phyloP scores from a whole-genome alignment of 768 basidiomycete genomes.

The Panaeolus papilionaceus region DNA sequence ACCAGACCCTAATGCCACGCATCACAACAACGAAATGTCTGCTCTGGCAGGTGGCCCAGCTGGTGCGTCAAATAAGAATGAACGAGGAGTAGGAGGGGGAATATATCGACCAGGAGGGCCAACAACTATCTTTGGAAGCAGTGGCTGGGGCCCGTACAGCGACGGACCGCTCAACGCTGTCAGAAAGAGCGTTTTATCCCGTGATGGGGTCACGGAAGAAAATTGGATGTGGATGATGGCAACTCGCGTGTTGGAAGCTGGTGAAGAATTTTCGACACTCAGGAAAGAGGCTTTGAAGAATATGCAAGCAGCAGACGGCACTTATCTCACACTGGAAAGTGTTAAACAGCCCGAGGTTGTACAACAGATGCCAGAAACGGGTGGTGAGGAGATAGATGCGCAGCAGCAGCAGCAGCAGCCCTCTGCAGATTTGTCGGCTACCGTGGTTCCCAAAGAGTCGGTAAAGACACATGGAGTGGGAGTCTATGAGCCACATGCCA shows the following conservation, averaged over 20 bases:
- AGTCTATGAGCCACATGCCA: constrained; percentile 84
- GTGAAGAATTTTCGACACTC: constrained; percentile 66
- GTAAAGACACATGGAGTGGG: constrained; percentile 50
- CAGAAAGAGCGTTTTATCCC: constrained; percentile 75
- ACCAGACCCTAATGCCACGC: constrained; percentile 69
- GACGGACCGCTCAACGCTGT: constrained; percentile 88
- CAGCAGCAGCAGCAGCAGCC: constrained; percentile 2
- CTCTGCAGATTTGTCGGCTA: constrained; percentile 3
- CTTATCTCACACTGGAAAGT: constrained; percentile 32
- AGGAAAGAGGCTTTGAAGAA: constrained; percentile 59
- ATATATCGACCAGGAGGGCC: constrained; percentile 92
- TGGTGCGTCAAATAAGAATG: constrained; percentile 48
- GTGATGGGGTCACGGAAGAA: constrained; percentile 85
- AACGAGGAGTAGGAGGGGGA: constrained; percentile 61
- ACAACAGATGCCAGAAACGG: not conserved
- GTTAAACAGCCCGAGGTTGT: constrained; percentile 1
- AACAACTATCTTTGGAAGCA: constrained; percentile 88
- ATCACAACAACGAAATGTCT: constrained; percentile 51
- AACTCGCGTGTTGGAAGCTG: constrained; percentile 64
- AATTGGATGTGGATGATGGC: constrained; percentile 94
- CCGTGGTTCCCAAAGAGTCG: constrained; percentile 2
- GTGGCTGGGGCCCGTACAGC: constrained; percentile 87
- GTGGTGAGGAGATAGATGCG: not conserved
- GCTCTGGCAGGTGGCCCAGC: constrained; percentile 42
- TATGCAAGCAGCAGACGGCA: constrained; percentile 53